Base-by-base conservation (phyloP, 2,329 filamentous ascomycete genomes). In the Aspergillus quadrilineatus region DNA sequence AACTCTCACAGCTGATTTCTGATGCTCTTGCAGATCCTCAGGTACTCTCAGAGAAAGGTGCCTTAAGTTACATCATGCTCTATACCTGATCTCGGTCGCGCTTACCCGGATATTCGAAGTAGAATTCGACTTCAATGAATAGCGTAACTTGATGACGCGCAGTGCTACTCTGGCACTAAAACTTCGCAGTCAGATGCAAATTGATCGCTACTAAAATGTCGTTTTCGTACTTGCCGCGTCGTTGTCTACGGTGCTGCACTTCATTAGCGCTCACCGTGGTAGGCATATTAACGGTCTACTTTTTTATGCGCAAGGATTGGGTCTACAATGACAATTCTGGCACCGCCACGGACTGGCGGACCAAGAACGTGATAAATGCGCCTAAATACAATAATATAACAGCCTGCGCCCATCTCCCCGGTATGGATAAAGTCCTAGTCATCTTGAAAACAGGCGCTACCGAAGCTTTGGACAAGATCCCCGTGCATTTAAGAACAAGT, bases 401-500 rank as follows among this genome's bases (percentile, higher is more conserved):
- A 4, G 53, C 32, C 1, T 49, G 45, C 30, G 9, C 29, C 30
- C 34, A 44, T 14, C 8, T 39, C 17, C 8, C 12, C n/a, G 39
- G 30, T 6, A 61, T 69, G 50, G 60, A 69, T n/a, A 60, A 69
- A 41, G 51, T 69, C 14, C 59, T 68, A 37, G 65, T 69, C 2
- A 55, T 69, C 9, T 14, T 70, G 34, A 70, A 68, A 44, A 70
- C 68, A 0, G 67, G 68, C 5, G 66, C 65, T 4, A 70, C 67
- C 3, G 68, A 69, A 55, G 61, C 67, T 9, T 61, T 63, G 4
- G 52, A 68, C 10, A 70, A 69, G 43, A 53, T 69, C 2, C 67
- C 67, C 12, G 53, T 68, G 6, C 68, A 69, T 44, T 36, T 70
- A n/a, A 58, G 60, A 32, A 70, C 68, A 6, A 65, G 63, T 4